Evolutionary conservation across 306 rosid species (phyloP).

Genomic region (Cicer yamashitae): DNA sequence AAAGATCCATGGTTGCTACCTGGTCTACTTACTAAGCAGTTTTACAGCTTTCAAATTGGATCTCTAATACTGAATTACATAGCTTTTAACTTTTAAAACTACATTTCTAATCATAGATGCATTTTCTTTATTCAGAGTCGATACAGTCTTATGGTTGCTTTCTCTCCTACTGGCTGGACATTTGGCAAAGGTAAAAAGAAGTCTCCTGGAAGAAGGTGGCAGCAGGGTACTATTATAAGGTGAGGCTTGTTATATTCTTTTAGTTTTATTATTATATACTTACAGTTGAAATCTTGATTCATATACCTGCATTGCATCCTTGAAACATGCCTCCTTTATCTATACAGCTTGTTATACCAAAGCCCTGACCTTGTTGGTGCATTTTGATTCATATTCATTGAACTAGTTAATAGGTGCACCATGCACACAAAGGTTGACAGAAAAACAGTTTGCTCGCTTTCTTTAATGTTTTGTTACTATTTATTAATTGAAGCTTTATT

Average conservation of each 20-base stretch:
- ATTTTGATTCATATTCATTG: constrained; percentile 10
- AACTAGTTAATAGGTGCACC: constrained; percentile 10
- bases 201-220: constrained; percentile 90
- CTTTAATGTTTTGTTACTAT: constrained; percentile 8
- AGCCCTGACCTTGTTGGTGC: neutral
- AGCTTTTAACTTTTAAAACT: constrained; percentile 8
- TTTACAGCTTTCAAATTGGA: constrained; percentile 5
- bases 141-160: constrained; percentile 86
- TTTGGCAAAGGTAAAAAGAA: constrained; percentile 92
- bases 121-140: constrained; percentile 59
- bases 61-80: constrained; percentile 4
- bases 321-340: neutral
- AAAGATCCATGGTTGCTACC: constrained; percentile 7
- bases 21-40: constrained; percentile 14
- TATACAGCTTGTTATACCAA: constrained; percentile 19
- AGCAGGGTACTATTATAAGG: constrained; percentile 96
- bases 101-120: constrained; percentile 32
- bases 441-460: constrained; percentile 18
- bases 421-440: neutral
- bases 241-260: constrained; percentile 38
- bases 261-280: neutral
- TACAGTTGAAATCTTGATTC: constrained; percentile 19
- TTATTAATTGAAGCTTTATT: constrained; percentile 6
- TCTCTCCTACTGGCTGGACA: constrained; percentile 97
- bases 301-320: constrained; percentile 7